phyloP scores from a whole-genome alignment of 768 basidiomycete genomes.

The Boletus edulis region DNA sequence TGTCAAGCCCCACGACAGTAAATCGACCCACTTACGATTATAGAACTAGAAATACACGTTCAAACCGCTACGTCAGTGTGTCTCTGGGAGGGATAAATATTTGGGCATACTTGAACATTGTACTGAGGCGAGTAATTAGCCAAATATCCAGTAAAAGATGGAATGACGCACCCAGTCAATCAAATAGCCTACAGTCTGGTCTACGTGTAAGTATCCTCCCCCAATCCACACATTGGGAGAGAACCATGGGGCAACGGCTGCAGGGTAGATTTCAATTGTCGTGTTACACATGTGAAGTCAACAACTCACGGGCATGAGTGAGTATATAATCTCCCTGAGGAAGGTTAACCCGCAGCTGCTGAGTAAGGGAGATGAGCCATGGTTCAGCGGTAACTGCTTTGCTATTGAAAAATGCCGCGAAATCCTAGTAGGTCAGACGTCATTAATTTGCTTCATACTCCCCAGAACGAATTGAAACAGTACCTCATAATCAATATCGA shows the following conservation, averaged over 20 bases:
- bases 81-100: not conserved
- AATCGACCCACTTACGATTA: conserved; percentile 14
- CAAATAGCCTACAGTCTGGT: too few species aligned
- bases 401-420: conserved; percentile 34
- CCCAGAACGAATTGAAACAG: not conserved
- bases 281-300: too few species aligned
- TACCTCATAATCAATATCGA: conserved; percentile 53
- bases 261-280: not conserved
- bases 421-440: conserved; percentile 20
- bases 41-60: conserved; percentile 12
- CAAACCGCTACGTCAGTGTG: not conserved
- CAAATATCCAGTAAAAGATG: too few species aligned
- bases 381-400: conserved; percentile 19
- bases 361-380: conserved; percentile 32
- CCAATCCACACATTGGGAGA: conserved; percentile 29
- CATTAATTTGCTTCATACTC: not conserved
- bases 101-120: conserved; percentile 36
- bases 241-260: conserved; percentile 46
- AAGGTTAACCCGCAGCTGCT: conserved; percentile 28
- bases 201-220: conserved; percentile 18
- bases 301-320: conserved; percentile 32
- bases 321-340: conserved; percentile 31
- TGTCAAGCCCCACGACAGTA: too few species aligned
- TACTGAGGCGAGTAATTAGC: conserved; percentile 27
- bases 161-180: too few species aligned